Percentiles rank a stretch among this genome's conserved stretches.
These are phyloP conservation scores for Russula abietina DNA, from an alignment of 768 basidiomycete genomes.

Conservation along the genomic window DNA sequence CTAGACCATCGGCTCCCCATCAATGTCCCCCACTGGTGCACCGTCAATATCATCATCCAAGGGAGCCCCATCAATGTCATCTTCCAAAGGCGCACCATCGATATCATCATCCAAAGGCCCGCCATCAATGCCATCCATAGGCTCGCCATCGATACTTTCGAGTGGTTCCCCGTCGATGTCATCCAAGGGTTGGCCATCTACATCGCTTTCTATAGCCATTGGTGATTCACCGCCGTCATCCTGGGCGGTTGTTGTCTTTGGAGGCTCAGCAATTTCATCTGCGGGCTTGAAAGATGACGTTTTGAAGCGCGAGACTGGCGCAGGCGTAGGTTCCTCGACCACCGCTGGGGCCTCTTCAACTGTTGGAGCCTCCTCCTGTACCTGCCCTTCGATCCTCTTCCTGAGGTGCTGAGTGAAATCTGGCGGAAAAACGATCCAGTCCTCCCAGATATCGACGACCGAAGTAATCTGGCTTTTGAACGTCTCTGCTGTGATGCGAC, in stretches of 20 bases:
- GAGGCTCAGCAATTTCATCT: conserved; percentile 34
- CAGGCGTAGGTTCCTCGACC: conserved; percentile 31
- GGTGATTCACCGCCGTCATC: conserved; percentile 38
- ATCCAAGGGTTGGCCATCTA: conserved; percentile 49
- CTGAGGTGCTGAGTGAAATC: conserved; percentile 76
- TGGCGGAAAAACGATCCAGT: conserved; percentile 94
- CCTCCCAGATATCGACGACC: conserved; percentile 94
- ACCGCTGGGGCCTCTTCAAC: conserved; percentile 25
- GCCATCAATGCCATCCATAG: conserved; percentile 35
- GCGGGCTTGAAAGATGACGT: conserved; percentile 73
- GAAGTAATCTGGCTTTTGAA: conserved; percentile 90
- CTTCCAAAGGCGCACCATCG: conserved; percentile 24
- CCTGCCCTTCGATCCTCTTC: conserved; percentile 62
- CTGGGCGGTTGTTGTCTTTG: conserved; percentile 25
- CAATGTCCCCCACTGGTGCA: conserved; percentile 33
- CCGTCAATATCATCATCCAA: conserved; percentile 32
- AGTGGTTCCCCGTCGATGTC: conserved; percentile 40
- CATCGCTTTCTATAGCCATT: conserved; percentile 42
- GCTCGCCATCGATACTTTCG: conserved; percentile 34
- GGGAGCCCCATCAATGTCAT: conserved; percentile 22
- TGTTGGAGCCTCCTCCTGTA: conserved; percentile 28
- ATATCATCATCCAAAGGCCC: conserved; percentile 35
- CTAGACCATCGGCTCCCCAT: conserved; percentile 32
- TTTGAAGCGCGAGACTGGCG: conserved; percentile 59
- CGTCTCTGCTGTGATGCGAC: conserved; percentile 90